Evolutionary conservation across 352 stramenopile species (phyloP), one percentile per base, ranked within the genome.

Genomic region (Pythium pyrilobum): DNA sequence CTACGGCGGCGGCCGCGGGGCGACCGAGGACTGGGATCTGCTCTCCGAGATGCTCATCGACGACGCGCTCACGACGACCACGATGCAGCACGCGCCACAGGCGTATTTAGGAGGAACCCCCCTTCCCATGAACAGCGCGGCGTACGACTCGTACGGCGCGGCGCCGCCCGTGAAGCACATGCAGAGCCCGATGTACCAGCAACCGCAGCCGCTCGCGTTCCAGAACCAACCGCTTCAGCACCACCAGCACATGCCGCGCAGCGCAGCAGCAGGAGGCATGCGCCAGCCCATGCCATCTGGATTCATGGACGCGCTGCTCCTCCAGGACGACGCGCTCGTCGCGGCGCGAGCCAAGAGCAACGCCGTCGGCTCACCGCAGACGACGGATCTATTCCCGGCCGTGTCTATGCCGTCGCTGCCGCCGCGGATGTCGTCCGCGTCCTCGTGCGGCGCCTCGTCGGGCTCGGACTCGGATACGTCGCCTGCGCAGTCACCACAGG

Each of bases 11-110:
- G 23, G 38, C 21, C 37, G 40, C 28, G 40, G 20, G 24, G 21
- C 28, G 6, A 34, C 33, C 20, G 46, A 68, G 32, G 69, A 87
- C 37, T 87, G 73, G 73, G 67, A 81, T n/a, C 50, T 87, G 29
- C 59, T 86, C 16, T 81, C 67, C 18, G 73, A 87, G 39, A 65
- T 87, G 40, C 52, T 84, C 18, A 66, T 81, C 16, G 66, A 81
- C 29, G 73, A 86, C 43, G 69, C 75, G 8, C 33, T 82, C 11
- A 28, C 34, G 16, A 25, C 21, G 16, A 34, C n/a, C 27, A 55
- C 51, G 47, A 31, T 41, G 37, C 23, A 44, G 42, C 43, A 27
- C 33, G 31, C 46, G 43, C 43, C 34, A 12, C 43, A 28, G 36
- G 37, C 50, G 8, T 59, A 31, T 37, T 21, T 55, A 16, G 27